Evolutionary conservation across 345 rosid genomes (phyloP), one percentile per base, ranked within the genome.

Genomic region (Orychophragmus violaceus): DNA sequence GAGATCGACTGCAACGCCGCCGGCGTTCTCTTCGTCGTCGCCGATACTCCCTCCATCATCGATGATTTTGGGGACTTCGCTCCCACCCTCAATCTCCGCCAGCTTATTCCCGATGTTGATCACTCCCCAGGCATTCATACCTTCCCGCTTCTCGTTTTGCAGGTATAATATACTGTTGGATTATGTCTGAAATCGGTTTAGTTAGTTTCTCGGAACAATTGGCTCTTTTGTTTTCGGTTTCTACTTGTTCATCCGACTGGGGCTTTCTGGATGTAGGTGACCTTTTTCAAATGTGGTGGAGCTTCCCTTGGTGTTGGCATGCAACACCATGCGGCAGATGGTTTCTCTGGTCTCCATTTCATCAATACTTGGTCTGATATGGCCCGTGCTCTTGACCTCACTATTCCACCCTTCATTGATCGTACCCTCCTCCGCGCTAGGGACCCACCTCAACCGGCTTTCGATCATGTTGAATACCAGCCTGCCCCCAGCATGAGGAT

Each of bases 221-320:
- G n/a, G n/a, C 7, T 5, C 56, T 27, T 24, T 23, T 50, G 12
- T 5, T 37, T 37, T 37, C 7, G 35, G 32, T 29, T 29, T 29
- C 32, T 7, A 0, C 32, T 29, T 29, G n/a, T n/a, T n/a, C n/a
- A n/a, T n/a, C n/a, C n/a, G n/a, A n/a, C n/a, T n/a, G n/a, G n/a
- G n/a, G n/a, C n/a, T n/a, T n/a, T n/a, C n/a, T n/a, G n/a, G n/a
- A n/a, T n/a, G 41, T 76, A 91, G 98, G 83, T 92, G 35, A 93
- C 98, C 18, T 74, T 74, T 73, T 88, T 93, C 75, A 93, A 90
- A 77, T 93, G 98, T 27, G 97, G 98, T 8, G 96, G 98, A 67
- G 91, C 75, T 33, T 90, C 98, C n/a, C 91, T 93, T 49, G 98
- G 98, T 0, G 98, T 90, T 29, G 98, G 98, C 14, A 90, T 93